Evolutionary conservation across 148 eudicot species (phyloP), one percentile per base, ranked within the genome.

Genomic region (Silene uniflora): DNA sequence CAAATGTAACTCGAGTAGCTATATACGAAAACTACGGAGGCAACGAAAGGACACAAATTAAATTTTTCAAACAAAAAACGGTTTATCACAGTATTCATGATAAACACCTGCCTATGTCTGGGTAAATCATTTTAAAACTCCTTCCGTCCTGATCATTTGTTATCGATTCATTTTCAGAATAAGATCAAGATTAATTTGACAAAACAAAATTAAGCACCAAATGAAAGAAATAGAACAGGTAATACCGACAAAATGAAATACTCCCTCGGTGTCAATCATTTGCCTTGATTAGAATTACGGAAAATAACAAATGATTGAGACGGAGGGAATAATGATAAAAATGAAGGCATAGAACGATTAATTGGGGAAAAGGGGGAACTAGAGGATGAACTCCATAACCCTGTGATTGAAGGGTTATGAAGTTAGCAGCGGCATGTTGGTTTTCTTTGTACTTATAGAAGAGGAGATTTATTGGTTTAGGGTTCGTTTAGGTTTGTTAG

Each of bases 101-200:
- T 61, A 61, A 61, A 61, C 64, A 61, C 64, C 64, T 61, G 64
- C 64, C 64, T 19, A 61, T 61, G 64, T 61, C 64, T 61, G 64
- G 64, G 56, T 52, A 49, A 10, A 14, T 5, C 0, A 0, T 32
- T 32, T 32, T 32, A 0, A 32, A 2, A 2, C 4, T 32, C 35
- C 0, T 3, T 32, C 35, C 2, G 4, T 32, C 35, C 5, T 5
- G 5, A 32, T 32, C 35, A 32, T 32, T 32, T 32, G 4, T 32
- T 1, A 32, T 2, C 35, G 2, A 32, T 32, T 32, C 35, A 32
- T 32, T 32, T 32, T 32, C 5, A 32, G 5, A 32, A 3, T 2
- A 32, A 32, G 35, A 32, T 3, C n/a, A n/a, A 0, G 52, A 4
- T 46, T 11, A 46, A 46, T 46, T 46, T 11, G 10, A 4, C 0